Base-by-base conservation (phyloP, 768 basidiomycete species). In the Leccinum sublutescens region DNA sequence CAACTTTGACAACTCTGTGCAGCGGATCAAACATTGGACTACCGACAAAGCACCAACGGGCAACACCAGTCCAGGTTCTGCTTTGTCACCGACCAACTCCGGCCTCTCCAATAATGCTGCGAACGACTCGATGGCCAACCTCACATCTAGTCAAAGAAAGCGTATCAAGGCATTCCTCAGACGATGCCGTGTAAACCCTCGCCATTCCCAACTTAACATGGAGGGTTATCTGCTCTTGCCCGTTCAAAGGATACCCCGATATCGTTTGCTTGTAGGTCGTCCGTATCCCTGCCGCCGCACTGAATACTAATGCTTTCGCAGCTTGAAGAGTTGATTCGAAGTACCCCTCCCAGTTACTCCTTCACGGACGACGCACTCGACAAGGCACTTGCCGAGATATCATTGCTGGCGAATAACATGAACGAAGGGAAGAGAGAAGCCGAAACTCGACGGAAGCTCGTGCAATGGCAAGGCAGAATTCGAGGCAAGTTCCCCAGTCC, bases 371-470 rank as follows among this genome's bases (percentile, higher is more conserved):
- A 95, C 68, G 85, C 91, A 25, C 79, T 99, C 55, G 92, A 93
- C 64, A 85, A 84, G 57, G 95, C 95, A 6, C 74, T 97, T 48
- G 78, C 85, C 19, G 93, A 96, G 75, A 97, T 98, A 64, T 85
- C 94, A 1, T 84, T 85, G 12, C 76, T 98, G 52, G 95, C 97
- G 3, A 92, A 85, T 52, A 91, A 91, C 68, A 97, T 99, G 92
- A 99, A 99, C 73, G 97, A 99, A 76, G 93, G 94, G 62, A 98
- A 98, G 73, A 86, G 97, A 2, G 95, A 98, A 65, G 83, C 93
- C 2, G 97, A 99, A 75, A 95, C 92, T 1, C 82, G 97, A 21
- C 83, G 88, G 50, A 91, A 93, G 69, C 84, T 98, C 25, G 91
- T 98, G 17, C 86, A 90, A 68, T 95, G 91, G 92, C 93, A 95